Percentiles rank a stretch among this genome's conserved stretches.
Conservation (phyloP, 2,329 filamentous ascomycete species). For the Aphanocladium album region DNA sequence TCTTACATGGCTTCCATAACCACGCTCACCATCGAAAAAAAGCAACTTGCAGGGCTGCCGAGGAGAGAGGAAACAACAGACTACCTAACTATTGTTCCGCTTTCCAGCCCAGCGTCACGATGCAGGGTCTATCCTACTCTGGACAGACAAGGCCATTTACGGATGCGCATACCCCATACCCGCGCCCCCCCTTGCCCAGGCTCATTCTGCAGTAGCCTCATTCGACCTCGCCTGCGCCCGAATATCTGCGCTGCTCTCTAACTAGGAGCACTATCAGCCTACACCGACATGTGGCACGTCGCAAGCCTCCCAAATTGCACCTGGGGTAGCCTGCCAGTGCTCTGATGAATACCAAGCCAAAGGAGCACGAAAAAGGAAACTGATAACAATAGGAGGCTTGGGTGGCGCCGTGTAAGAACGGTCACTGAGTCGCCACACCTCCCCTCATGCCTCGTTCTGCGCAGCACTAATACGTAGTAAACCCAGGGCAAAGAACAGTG, state of each 20-base stretch:
- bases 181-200: neutral
- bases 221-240: neutral
- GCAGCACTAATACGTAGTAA: neutral
- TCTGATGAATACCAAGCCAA: neutral
- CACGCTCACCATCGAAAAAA: neutral
- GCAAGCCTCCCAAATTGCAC: neutral
- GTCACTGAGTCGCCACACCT: neutral
- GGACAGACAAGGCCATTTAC: neutral
- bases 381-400: neutral
- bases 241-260: neutral
- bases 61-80: slow-evolving; percentile 10
- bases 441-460: neutral
- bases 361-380: slow-evolving; percentile 1
- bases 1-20: neutral
- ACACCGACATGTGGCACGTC: neutral
- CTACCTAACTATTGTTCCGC: neutral
- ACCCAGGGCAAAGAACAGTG: neutral
- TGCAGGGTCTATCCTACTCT: slow-evolving; percentile 6
- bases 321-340: neutral
- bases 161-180: neutral
- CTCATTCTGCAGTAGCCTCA: slow-evolving; percentile 3
- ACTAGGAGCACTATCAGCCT: neutral
- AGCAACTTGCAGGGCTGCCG: neutral
- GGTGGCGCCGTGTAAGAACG: slow-evolving; percentile 2
- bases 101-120: neutral